Evolutionary conservation across 169 alveolate species (phyloP), one percentile per base, ranked within the genome.

Genomic region (Eimeria nieschulzi): DNA sequence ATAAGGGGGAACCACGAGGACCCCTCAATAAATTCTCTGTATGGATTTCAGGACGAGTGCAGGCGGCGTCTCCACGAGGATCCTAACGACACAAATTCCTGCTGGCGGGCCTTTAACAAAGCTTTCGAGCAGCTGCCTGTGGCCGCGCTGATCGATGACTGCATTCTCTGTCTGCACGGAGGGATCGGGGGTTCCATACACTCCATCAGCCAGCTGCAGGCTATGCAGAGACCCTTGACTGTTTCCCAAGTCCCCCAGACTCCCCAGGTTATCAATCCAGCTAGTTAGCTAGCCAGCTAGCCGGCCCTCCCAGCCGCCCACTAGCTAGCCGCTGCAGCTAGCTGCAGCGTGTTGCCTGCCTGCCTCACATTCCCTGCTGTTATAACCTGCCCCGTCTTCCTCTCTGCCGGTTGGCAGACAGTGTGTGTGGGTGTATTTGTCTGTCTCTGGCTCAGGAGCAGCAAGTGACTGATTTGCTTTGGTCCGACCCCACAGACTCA

Each of bases 31-130:
- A 99, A 99, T 84, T 96, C 99, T 83, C 97, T 99, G 25, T 99
- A 99, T 94, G 99, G 99, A 19, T 99, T 99, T 95, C 98, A 98
- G 64, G 99, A 99, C 85, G 99, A 99, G 94, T 99, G 99, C 95
- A 95, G 97, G 72, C 95, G 98, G 61, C 96, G 99, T 66, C 94
- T 99, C 53, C 97, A 99, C 63, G 99, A 99, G 94, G 99, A 98
- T 73, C 83, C 91, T 5, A 98, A 96, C 61, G 99, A 97, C 88
- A 98, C 98, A 15, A 98, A 96, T 71, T 97, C 99, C 51, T 97
- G 98, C 87, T 98, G 99, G 98, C 94, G 95, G 55, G 95, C 97
- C 93, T 98, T 98, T 46, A 99, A 98, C 95, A 96, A 97, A 87
- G 98, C 91, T 26, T 99, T 99, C 94, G 99, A 99, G 93, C 98